Evolutionary conservation across 306 rosid species (phyloP), one percentile per base, ranked within the genome.

Genomic region (Prunus mira): DNA sequence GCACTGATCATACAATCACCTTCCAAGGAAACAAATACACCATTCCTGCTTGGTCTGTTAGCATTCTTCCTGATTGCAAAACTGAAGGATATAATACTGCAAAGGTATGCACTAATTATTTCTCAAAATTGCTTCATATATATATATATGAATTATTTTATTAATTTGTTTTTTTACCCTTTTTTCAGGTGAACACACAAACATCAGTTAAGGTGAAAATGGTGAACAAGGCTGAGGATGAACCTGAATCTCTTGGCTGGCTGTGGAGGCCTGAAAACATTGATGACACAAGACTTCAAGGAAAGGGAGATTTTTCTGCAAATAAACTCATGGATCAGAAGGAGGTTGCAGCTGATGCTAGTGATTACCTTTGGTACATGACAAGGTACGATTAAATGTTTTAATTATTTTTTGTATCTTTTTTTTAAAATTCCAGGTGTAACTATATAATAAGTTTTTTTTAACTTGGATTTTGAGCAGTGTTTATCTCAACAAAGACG

Each of bases 31-130:
- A 65, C 0, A 52, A 46, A 11, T 77, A 67, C 24, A 9, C 30
- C 3, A 69, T 87, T 64, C 94, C 94, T 3, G 90, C 94, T n/a
- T 89, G 91, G 90, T 89, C 91, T 46, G 91, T 89, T 20, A 82
- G 80, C 49, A 76, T 89, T 81, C 90, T 89, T 27, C 90, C 90
- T 1, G 85, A 87, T 57, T 86, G 87, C 60, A 28, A 80, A 74
- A 27, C 27, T 3, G 89, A 85, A 77, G 91, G 7, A 55, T 84
- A 84, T 57, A 89, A 86, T 81, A 87, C 90, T 0, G 91, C 94
- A 3, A 87, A 84, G 84, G 89, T 19, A 2, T 52, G 0, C 0
- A 20, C 32, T 38, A 9, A 67, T 34, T 20, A 58, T 20, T 15
- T 60, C 22, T 60, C 65, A 60, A 14, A 8, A 12, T 11, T 38